Evolutionary conservation across 31 red algal genomes (phyloP), one percentile per base, ranked within the genome.

Genomic region (Asparagopsis taxiformis): DNA sequence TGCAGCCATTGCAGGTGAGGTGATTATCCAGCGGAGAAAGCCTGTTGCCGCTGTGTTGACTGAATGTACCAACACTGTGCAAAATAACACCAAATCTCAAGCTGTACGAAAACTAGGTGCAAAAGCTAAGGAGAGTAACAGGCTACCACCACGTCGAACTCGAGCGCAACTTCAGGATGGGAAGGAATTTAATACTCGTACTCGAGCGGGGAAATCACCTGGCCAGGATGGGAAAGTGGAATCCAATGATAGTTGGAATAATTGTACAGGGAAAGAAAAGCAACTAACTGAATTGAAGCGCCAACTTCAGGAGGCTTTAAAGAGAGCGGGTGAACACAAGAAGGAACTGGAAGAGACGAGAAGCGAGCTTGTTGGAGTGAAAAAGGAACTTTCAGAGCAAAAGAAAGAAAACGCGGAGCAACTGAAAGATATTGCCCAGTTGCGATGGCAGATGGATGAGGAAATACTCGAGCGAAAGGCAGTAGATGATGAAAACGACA

Each of bases 1-100:
- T 31, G 87, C 86, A 3, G 50, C 41, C 26, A 70, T 91, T 32
- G 93, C 93, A 11, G 29, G 60, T 54, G 66, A 81, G 68, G 62
- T 96, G 17, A 77, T 13, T 49, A 22, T 69, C 20, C 30, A 60
- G 30, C 13, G 33, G 38, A 48, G 67, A 59, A 33, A 55, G 58
- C 28, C 34, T 31, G 4, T 35, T 67, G 37, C 44, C 68, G 44
- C 37, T 55, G 51, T 48, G 73, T 39, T 16, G 68, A 29, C 24
- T 51, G 34, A 66, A 43, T 24, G 8, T 19, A 20, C 24, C 10
- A 59, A 10, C 10, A 59, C 9, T 59, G 22, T 23, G 55, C 44
- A 10, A 50, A 13, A 10, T 50, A 17, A 10, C 17, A 50, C 10
- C 10, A 17, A 50, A 13, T 50, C 21, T 24, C 26, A 24, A 24